Base-by-base conservation (phyloP, 306 rosid genomes). In the Castanea crenata region DNA sequence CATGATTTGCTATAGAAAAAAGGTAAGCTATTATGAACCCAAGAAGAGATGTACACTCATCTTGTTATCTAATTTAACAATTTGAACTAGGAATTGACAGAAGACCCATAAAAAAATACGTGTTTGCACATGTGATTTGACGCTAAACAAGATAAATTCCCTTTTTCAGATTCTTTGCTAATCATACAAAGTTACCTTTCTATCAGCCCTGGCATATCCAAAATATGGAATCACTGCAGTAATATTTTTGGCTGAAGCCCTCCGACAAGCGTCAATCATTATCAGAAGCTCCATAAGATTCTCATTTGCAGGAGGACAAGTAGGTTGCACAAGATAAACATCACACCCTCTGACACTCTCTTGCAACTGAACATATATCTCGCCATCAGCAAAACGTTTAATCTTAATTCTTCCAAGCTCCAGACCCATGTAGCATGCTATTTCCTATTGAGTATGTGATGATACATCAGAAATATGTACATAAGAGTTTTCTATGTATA, bases 231-330 rank as follows among this genome's bases (percentile, higher is more conserved):
- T 94, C 81, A 92, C 98, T 25, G 97, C 97, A 81, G 97, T 94
- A 55, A 94, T 94, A 73, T 89, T 92, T 87, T 94, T 94, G 71
- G 98, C 97, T 5, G 98, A 92, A 23, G 98, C 98, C 88, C 98
- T 94, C 77, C 97, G 89, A 80, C 98, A 94, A 3, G 96, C 97
- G 74, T 94, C 98, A 77, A 94, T 88, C 98, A 94, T 94, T 79
- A 94, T 88, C 34, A 94, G 88, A 81, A 94, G 98, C 88, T 94
- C 98, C 97, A 92, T 90, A 34, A 94, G 94, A 81, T 94, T 94
- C 85, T 94, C 97, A 82, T 94, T 94, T 25, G 97, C 98, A 9
- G 98, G 97, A 78, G 98, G 98, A 74, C 98, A 94, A n/a, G 97
- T 92, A 56, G 98, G 98, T 81, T 94, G 97, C 81, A 94, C 98